Evolutionary conservation across 345 rosid species (phyloP).

Genomic region (Gossypium bickii): DNA sequence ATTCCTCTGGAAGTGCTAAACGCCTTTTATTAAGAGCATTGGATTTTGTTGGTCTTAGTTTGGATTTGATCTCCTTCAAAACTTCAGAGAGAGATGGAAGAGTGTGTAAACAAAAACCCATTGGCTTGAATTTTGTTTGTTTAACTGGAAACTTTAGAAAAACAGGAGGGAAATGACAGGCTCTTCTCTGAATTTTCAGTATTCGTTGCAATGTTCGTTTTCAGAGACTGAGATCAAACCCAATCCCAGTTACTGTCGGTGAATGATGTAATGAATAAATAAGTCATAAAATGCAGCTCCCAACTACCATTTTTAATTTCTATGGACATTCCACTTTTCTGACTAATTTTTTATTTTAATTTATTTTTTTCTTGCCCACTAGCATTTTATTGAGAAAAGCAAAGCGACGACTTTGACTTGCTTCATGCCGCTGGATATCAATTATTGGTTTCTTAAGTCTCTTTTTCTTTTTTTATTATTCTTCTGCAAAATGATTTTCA

Average conservation of each 20-base stretch:
- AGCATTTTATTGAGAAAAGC: not conserved
- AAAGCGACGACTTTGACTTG: not conserved
- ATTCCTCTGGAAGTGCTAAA: not conserved
- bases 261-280: no score
- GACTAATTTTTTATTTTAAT: not conserved
- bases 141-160: not conserved
- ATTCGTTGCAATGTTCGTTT: no score
- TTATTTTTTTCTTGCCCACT: not conserved
- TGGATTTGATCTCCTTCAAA: not conserved
- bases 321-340: not conserved
- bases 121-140: not conserved
- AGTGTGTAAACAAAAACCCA: no score
- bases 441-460: not conserved
- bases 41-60: not conserved
- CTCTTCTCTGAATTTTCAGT: no score
- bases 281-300: not conserved
- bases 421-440: not conserved
- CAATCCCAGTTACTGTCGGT: no score
- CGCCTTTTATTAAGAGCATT: not conserved
- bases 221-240: no score
- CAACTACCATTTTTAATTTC: not conserved
- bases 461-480: not conserved
- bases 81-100: not conserved
- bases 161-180: not conserved
- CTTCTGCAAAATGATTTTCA: not conserved